Percentiles rank a stretch among this genome's conserved stretches.
phyloP scores from a whole-genome alignment of 1,284 basidiomycete genomes.

The Leccinum fallax region DNA sequence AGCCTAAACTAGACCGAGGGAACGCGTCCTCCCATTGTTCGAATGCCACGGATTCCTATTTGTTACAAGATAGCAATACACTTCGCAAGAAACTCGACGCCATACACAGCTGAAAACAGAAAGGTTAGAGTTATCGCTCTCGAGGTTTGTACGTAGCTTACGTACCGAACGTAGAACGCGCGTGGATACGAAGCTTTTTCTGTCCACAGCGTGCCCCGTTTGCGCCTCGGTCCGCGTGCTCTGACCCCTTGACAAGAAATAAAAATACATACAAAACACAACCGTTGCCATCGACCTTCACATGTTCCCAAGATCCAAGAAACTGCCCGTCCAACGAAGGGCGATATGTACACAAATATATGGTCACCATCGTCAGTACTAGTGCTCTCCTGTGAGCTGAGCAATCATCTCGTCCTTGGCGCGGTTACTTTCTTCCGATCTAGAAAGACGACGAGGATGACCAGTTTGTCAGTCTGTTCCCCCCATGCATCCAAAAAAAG shows the following conservation, averaged over 20 bases:
- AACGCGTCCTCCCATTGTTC: neutral
- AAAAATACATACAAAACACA: neutral
- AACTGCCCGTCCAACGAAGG: neutral
- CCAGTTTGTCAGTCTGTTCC: neutral
- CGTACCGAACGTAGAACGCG: neutral
- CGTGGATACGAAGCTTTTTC: neutral
- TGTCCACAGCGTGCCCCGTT: neutral
- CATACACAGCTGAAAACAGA: neutral
- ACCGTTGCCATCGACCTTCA: neutral
- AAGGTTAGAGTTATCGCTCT: neutral
- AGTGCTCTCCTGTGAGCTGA: neutral
- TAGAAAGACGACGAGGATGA: conserved; percentile 1
- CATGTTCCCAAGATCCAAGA: neutral
- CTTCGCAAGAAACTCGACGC: neutral
- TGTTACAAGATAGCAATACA: neutral
- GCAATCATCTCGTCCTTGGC: conserved; percentile 14
- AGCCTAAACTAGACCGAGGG: neutral
- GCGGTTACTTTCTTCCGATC: conserved; percentile 13
- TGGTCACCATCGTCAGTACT: neutral
- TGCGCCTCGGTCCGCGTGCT: neutral
- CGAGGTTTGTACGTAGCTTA: neutral
- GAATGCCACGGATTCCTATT: neutral
- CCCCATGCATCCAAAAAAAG: neutral
- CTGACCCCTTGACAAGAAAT: neutral
- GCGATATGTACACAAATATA: neutral